Evolutionary conservation across 495 filamentous ascomycete genomes (phyloP).

Genomic region (Penicillium verhagenii): DNA sequence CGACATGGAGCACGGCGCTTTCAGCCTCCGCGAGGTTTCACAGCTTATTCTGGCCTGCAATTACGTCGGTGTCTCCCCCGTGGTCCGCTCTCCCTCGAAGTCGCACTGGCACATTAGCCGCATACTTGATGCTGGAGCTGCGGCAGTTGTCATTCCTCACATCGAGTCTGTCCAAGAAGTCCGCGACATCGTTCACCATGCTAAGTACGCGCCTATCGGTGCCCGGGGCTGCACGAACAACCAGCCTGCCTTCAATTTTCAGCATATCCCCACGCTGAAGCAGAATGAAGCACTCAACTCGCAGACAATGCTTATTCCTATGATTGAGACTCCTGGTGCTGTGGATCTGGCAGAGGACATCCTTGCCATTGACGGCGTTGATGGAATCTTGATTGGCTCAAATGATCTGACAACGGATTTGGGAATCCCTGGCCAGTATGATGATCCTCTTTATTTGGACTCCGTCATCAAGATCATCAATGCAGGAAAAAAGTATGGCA

Average conservation of each 20-base stretch:
- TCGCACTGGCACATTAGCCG: slow-evolving; percentile 31
- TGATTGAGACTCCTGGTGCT: slow-evolving; percentile 33
- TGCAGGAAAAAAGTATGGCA: slow-evolving; percentile 24
- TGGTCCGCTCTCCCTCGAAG: slow-evolving; percentile 33
- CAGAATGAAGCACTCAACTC: slow-evolving; percentile 26
- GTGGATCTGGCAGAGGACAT: slow-evolving; percentile 31
- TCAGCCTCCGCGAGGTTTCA: slow-evolving; percentile 15
- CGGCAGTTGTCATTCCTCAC: slow-evolving; percentile 32
- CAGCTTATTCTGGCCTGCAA: slow-evolving; percentile 32
- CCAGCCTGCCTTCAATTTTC: slow-evolving; percentile 24
- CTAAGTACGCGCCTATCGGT: slow-evolving; percentile 31
- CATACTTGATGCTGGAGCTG: slow-evolving; percentile 31
- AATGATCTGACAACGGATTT: slow-evolving; percentile 31
- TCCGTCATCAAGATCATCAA: slow-evolving; percentile 23
- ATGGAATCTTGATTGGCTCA: slow-evolving; percentile 31
- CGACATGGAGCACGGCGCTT: slow-evolving; percentile 31
- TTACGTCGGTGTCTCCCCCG: slow-evolving; percentile 24
- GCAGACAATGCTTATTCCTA: slow-evolving; percentile 30
- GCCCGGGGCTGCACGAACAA: slow-evolving; percentile 24
- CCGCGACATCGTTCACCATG: slow-evolving; percentile 23
- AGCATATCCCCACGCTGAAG: slow-evolving; percentile 20
- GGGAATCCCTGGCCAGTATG: slow-evolving; percentile 32
- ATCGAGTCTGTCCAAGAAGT: slow-evolving; percentile 30
- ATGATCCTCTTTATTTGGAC: slow-evolving; percentile 17
- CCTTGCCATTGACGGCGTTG: slow-evolving; percentile 27